A percentile compares a stretch with the other conserved stretches of the same genome.
phyloP scores from a whole-genome alignment of 148 eudicot genomes.

The Cornus controversa region DNA sequence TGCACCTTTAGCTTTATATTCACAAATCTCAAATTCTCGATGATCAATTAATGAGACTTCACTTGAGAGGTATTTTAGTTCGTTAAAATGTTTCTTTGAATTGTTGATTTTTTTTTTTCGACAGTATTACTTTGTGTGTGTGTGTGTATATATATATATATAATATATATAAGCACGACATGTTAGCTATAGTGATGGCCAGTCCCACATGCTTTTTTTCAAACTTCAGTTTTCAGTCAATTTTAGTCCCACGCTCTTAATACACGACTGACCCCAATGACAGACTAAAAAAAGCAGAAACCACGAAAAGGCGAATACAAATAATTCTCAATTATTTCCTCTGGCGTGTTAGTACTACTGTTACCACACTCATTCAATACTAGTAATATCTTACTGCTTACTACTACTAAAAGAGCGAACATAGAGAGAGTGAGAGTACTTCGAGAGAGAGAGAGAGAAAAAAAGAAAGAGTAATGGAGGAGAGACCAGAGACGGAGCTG shows the following conservation, averaged over 20 bases:
- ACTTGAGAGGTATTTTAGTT: too few relatives aligned
- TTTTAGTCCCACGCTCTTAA: neutral
- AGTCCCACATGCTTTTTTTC: neutral
- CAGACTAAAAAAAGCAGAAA: neutral
- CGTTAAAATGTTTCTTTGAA: too few relatives aligned
- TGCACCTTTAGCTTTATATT: too few relatives aligned
- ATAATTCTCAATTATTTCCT: neutral
- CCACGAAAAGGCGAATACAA: neutral
- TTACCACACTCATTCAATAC: too few relatives aligned
- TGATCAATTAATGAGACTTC: too few relatives aligned
- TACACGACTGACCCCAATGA: neutral
- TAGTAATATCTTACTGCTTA: too few relatives aligned
- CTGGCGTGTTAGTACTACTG: too few relatives aligned
- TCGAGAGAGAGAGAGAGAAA: neutral
- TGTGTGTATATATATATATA: too few relatives aligned
- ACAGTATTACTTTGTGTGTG: too few relatives aligned
- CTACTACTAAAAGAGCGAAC: neutral
- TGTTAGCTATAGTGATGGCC: neutral
- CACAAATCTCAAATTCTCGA: too few relatives aligned
- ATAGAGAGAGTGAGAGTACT: neutral
- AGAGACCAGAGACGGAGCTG: conserved; percentile 76
- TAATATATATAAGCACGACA: neutral
- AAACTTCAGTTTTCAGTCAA: neutral
- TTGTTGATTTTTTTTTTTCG: too few relatives aligned
- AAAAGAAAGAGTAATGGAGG: conserved; percentile 56